phyloP scores from a whole-genome alignment of 768 basidiomycete genomes.

The Hericium rajendrae region DNA sequence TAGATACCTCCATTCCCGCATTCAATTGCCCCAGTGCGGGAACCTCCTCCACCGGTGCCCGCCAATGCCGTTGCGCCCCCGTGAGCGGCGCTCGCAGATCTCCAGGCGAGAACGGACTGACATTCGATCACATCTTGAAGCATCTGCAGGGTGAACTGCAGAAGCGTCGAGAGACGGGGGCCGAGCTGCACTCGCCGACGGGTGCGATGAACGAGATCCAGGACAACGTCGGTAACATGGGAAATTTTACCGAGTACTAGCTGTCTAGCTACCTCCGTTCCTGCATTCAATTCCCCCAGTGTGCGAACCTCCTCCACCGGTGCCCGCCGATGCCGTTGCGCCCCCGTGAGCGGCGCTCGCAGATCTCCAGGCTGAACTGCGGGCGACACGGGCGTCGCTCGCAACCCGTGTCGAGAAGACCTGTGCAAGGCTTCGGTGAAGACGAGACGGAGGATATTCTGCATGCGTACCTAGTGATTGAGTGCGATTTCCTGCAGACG shows the following conservation, averaged over 20 bases:
- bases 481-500: too few relatives aligned
- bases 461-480: too few relatives aligned
- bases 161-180: conserved; percentile 89
- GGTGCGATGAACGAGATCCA: conserved; percentile 84
- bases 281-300: conserved; percentile 61
- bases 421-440: conserved; percentile 28
- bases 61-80: conserved; percentile 12
- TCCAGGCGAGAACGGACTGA: conserved; percentile 79
- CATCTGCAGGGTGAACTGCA: conserved; percentile 86
- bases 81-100: conserved; percentile 39
- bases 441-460: too few relatives aligned
- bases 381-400: conserved; percentile 74
- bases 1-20: conserved; percentile 54
- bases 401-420: conserved; percentile 76
- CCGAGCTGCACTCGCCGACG: conserved; percentile 70
- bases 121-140: conserved; percentile 85
- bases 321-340: conserved; percentile 11
- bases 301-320: conserved; percentile 21
- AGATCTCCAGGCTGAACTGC: conserved; percentile 74
- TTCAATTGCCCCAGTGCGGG: conserved; percentile 51
- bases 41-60: conserved; percentile 19
- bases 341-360: conserved; percentile 30
- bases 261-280: too few relatives aligned
- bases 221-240: conserved; percentile 78
- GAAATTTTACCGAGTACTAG: conserved; percentile 35